phyloP scores from a whole-genome alignment of 75 land plant species.

The Chamaecyparis obtusa region DNA sequence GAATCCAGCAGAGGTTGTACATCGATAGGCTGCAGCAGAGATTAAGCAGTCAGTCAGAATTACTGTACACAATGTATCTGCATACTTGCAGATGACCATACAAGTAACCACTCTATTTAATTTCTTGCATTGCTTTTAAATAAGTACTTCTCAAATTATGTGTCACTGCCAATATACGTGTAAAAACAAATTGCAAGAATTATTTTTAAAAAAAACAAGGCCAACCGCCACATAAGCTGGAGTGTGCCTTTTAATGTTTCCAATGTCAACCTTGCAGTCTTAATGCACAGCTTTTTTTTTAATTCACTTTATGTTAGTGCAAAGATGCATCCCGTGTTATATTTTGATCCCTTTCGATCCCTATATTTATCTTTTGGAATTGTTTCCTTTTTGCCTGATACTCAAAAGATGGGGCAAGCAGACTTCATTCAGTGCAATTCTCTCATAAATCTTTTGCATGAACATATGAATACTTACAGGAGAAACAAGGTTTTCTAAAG shows the following conservation, averaged over 20 bases:
- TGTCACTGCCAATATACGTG: background rate
- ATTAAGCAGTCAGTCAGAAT: background rate
- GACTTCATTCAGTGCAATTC: background rate
- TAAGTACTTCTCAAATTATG: background rate
- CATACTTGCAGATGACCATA: background rate
- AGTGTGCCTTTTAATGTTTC: slow-evolving; percentile 3
- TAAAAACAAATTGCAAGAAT: background rate
- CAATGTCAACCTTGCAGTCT: background rate
- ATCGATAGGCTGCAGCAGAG: slow-evolving; percentile 78
- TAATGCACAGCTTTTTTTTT: slow-evolving; percentile 4
- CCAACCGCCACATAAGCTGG: background rate
- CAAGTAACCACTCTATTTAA: background rate
- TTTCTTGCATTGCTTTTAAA: background rate
- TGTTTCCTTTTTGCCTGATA: background rate
- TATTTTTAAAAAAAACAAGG: background rate
- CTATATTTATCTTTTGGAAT: background rate
- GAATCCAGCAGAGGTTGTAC: slow-evolving; percentile 96
- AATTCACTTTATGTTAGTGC: background rate
- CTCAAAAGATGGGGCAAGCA: background rate
- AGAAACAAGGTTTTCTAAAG: slow-evolving; percentile 86
- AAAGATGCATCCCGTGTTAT: background rate
- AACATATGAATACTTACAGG: slow-evolving; percentile 49
- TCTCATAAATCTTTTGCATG: background rate
- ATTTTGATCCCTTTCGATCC: background rate
- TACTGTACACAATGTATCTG: no score